Conservation (phyloP, 305 asterid species). For the Rubia peregrina region DNA sequence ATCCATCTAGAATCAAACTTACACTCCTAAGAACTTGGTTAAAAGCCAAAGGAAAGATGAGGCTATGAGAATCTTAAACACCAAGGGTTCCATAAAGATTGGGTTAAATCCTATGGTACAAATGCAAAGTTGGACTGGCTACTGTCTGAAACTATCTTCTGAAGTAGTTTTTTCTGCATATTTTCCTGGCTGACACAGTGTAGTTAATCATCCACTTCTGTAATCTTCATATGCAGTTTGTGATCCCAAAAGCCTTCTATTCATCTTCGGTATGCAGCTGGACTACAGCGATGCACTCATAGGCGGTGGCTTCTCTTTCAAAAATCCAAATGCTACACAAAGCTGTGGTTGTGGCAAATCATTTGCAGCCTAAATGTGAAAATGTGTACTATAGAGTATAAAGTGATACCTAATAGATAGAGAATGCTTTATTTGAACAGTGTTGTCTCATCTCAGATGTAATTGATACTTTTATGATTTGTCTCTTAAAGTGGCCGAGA, state of each 20-base stretch:
- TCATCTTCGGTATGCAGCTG: conserved; percentile 80
- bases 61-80: not conserved
- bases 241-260: conserved; percentile 93
- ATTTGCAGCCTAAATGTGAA: conserved; percentile 76
- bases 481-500: too few relatives aligned
- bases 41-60: not conserved
- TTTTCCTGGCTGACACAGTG: not conserved
- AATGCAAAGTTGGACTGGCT: not conserved
- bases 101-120: not conserved
- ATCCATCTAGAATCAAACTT: not conserved
- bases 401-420: not conserved
- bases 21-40: not conserved
- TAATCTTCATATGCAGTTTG: conserved; percentile 45
- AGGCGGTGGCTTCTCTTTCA: conserved; percentile 92
- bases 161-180: not conserved
- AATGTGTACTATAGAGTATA: conserved; percentile 7
- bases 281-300: conserved; percentile 94
- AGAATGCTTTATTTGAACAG: not conserved
- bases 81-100: not conserved
- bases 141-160: not conserved
- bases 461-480: not conserved
- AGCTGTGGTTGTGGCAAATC: conserved; percentile 97
- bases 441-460: not conserved
- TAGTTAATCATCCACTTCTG: not conserved
- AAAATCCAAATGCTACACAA: conserved; percentile 92